These are phyloP conservation scores for Colletotrichum falcatum DNA, from an alignment of 2,329 filamentous ascomycete species.

Conservation along the genomic window DNA sequence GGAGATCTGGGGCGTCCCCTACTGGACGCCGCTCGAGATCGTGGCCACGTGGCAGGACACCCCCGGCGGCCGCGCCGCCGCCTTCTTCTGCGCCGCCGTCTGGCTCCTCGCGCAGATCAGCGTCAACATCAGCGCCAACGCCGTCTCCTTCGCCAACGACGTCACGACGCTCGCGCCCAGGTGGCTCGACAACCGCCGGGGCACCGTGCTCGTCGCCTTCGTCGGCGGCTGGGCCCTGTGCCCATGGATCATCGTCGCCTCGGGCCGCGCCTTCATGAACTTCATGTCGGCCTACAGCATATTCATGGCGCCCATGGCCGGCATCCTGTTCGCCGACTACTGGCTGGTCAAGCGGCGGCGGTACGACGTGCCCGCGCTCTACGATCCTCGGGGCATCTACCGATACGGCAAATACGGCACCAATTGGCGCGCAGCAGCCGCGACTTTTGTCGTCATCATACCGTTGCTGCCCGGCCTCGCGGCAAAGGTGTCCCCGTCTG, in stretches of 20 bases:
- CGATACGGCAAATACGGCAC: slow-evolving; percentile 48
- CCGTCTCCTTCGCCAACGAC: slow-evolving; percentile 48
- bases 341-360: slow-evolving; percentile 52
- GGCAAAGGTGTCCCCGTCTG: slow-evolving; percentile 45
- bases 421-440: slow-evolving; percentile 50
- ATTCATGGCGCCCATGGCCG: slow-evolving; percentile 56
- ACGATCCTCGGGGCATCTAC: slow-evolving; percentile 56
- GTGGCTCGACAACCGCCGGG: slow-evolving; percentile 50
- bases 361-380: slow-evolving; percentile 57
- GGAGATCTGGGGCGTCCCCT: slow-evolving; percentile 57
- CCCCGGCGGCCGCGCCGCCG: slow-evolving; percentile 47
- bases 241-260: slow-evolving; percentile 52
- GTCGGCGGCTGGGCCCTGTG: slow-evolving; percentile 51
- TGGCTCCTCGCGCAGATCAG: slow-evolving; percentile 56
- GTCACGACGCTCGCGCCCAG: slow-evolving; percentile 47
- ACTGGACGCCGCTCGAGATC: slow-evolving; percentile 63
- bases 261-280: slow-evolving; percentile 47
- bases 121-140: slow-evolving; percentile 48
- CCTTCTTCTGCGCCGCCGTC: slow-evolving; percentile 47
- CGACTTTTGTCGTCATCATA: slow-evolving; percentile 46
- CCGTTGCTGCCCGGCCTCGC: slow-evolving; percentile 45
- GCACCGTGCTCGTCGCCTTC: slow-evolving; percentile 47
- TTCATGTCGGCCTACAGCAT: slow-evolving; percentile 51
- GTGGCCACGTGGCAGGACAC: slow-evolving; percentile 54
- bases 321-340: slow-evolving; percentile 56